phyloP scores from a whole-genome alignment of 2,329 filamentous ascomycete species.

The Elsinoe australis region DNA sequence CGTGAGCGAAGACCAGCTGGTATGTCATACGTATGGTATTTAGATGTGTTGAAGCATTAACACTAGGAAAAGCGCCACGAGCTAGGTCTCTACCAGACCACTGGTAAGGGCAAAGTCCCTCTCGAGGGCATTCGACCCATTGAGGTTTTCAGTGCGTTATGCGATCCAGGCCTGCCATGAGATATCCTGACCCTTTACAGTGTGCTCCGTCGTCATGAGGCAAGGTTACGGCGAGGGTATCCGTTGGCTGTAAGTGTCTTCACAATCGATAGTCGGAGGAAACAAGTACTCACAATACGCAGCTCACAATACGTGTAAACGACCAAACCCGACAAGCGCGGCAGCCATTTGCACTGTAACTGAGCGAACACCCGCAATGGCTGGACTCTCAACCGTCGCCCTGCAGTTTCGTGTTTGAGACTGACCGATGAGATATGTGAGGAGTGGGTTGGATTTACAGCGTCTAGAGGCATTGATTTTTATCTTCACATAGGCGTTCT shows the following conservation, averaged over 20 bases:
- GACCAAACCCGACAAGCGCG: not conserved
- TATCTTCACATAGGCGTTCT: not conserved
- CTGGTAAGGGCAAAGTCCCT: constrained; percentile 85
- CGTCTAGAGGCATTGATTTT: constrained; percentile 11
- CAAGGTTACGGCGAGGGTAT: constrained; percentile 88
- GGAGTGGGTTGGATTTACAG: constrained; percentile 1
- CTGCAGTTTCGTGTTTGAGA: too few relatives aligned
- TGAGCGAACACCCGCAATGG: too few relatives aligned
- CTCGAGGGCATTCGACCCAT: constrained; percentile 89
- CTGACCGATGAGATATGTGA: too few relatives aligned
- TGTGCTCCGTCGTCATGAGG: constrained; percentile 98
- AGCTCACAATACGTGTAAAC: constrained; percentile 73
- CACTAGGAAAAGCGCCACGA: constrained; percentile 54
- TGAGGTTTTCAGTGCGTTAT: constrained; percentile 66
- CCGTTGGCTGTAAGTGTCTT: constrained; percentile 65
- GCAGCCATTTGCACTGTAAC: too few relatives aligned
- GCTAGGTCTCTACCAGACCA: constrained; percentile 85
- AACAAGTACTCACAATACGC: not conserved
- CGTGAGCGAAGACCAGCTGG: constrained; percentile 85
- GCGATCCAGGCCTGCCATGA: not conserved
- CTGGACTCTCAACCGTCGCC: too few relatives aligned
- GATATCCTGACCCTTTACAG: not conserved
- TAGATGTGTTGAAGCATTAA: not conserved
- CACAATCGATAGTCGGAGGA: not conserved
- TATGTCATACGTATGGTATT: not conserved